Percentiles rank a stretch among this genome's conserved stretches.
Conservation (phyloP, 768 basidiomycete species). For the Peribolospora kevripleyi region DNA sequence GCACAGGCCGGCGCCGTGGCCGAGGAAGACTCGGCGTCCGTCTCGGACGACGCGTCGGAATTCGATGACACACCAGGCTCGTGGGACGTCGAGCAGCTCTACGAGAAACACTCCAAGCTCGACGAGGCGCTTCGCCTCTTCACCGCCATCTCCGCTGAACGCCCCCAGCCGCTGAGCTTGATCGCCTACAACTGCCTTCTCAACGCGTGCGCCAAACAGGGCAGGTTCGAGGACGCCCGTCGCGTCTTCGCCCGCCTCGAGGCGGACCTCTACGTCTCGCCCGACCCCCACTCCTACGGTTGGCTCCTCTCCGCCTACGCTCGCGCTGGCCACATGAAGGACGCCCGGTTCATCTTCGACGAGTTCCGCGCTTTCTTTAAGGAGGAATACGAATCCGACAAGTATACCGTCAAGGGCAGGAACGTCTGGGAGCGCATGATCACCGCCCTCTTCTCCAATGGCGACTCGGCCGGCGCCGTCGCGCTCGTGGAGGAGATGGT, state of each 20-base stretch:
- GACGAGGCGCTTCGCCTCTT: no score
- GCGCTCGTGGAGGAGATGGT: constrained; percentile 8
- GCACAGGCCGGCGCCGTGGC: no score
- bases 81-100: no score
- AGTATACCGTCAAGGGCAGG: constrained; percentile 34
- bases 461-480: constrained; percentile 10
- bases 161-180: constrained; percentile 3
- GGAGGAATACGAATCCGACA: constrained; percentile 16
- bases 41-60: no score
- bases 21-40: no score
- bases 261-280: constrained; percentile 17
- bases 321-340: constrained; percentile 22
- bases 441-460: constrained; percentile 29
- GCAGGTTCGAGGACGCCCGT: constrained; percentile 35
- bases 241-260: constrained; percentile 42
- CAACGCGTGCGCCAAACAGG: constrained; percentile 34
- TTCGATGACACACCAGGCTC: no score
- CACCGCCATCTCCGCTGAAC: no score
- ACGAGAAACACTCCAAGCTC: no score
- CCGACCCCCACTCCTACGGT: constrained; percentile 22
- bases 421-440: constrained; percentile 38
- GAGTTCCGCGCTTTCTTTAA: constrained; percentile 29
- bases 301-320: constrained; percentile 37
- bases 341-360: constrained; percentile 36
- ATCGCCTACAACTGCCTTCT: constrained; percentile 33